Evolutionary conservation across 73 alveolate genomes (phyloP), one percentile per base, ranked within the genome.

Genomic region (Paramecium primaurelia): DNA sequence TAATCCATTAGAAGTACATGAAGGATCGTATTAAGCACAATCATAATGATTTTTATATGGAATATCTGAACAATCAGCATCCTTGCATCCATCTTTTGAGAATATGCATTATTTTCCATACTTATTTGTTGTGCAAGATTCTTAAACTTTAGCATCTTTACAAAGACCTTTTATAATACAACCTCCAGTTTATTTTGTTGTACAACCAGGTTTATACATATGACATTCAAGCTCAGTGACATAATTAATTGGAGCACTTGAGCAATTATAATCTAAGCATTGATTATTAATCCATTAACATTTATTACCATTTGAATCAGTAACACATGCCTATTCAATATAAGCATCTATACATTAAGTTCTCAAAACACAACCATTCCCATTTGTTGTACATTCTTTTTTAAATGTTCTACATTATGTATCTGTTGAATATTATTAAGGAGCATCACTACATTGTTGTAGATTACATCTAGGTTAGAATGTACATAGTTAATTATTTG

Each of bases 91-190:
- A 6, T 30, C 32, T 20, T 18, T 26, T 20, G 54, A 20, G 26
- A 45, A 80, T 26, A 6, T 10, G 6, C 91, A 80, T 42, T 44
- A 2, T 0, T 80, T 80, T 25, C 77, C 77, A 80, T 80, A 6
- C 8, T 25, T 80, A 26, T 80, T 77, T 2, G 91, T 45, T 32
- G 91, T 80, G 16, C 91, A 80, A 14, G 91, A 77, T 16, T 12
- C n/a, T 80, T 16, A 25, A 20, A 80, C 30, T 80, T 80, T 80
- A 12, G 91, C 91, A 80, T 80, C 91, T 80, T 59, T 12, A 14
- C 91, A 80, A 8, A 8, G 30, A 44, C 91, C 91, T 64, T 80
- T 80, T 3, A 26, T 12, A 22, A 25, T 26, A 26, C 91, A 80
- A 4, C 91, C 91, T 18, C 91, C 91, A 40, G 77, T 45, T 45